Evolutionary conservation across 371 early-diverging fungal genomes (phyloP), one percentile per base, ranked within the genome.

Genomic region (Mucor velutinosus): DNA sequence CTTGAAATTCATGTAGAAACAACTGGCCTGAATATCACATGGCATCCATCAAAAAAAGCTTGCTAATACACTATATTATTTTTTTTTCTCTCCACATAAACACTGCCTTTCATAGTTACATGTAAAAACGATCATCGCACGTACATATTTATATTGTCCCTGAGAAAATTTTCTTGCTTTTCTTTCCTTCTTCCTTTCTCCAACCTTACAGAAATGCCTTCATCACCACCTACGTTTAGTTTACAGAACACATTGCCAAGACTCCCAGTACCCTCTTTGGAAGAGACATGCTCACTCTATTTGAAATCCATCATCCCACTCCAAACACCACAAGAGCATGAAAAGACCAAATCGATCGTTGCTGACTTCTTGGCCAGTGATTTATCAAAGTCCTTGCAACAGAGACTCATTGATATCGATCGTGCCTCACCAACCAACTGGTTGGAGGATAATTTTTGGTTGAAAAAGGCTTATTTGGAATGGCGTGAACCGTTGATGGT

Each of bases 391-490:
- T 74, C 78, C 1, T 65, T 85, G 23, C 90, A 91, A 64, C 80
- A 89, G 39, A 79, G 90, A 29, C 70, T 91, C 25, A 67, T 86
- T 7, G 89, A 86, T 65, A 75, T 87, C 59, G 90, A 90, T 27
- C 81, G 75, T 17, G 70, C 80, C n/a, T 86, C 91, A 14, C 82
- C 86, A 17, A 71, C 84, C 75, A 93, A 92, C 64, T 97, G 98
- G 98, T 80, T 97, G 21, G 96, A 97, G 65, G 87, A 91, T 55
- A 89, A 89, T 23, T 96, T 94, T 90, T 97, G 98, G 98, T 77
- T 94, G 45, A 66, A 62, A 43, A 80, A 80, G 72, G 97, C 95
- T 3, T 97, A 97, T 79, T 87, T 93, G 63, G 90, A 90, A 65
- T 96, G 94, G 94, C 87, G 97, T 25, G 96, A 93, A 27, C 93